phyloP scores from a whole-genome alignment of 495 filamentous ascomycete species.

The Tricharina praecox region DNA sequence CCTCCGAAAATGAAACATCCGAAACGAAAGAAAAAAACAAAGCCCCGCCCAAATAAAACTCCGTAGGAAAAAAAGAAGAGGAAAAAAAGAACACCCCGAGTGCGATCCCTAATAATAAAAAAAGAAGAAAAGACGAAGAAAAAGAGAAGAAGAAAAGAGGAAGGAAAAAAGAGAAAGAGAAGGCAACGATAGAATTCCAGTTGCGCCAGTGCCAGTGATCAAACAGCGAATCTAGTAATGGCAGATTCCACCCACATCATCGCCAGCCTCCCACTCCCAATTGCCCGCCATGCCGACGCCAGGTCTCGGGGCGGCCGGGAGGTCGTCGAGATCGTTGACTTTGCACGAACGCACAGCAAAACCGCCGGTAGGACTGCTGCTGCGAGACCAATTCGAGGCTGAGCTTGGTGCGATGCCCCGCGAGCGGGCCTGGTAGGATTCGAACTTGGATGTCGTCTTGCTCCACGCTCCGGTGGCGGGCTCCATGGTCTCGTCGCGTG shows the following conservation, averaged over 20 bases:
- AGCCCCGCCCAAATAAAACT: too few species aligned
- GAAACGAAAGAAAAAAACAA: too few species aligned
- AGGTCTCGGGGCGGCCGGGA: not conserved
- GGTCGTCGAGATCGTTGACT: constrained; percentile 25
- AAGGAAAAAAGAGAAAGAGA: too few species aligned
- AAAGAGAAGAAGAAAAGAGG: too few species aligned
- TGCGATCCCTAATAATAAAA: too few species aligned
- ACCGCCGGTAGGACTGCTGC: not conserved
- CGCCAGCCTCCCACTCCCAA: constrained; percentile 17
- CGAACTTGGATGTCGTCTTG: constrained; percentile 7
- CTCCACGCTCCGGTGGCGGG: constrained; percentile 49
- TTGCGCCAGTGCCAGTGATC: too few species aligned
- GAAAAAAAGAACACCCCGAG: too few species aligned
- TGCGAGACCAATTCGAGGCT: constrained; percentile 8
- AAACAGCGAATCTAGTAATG: constrained; percentile 12
- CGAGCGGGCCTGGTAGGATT: constrained; percentile 10
- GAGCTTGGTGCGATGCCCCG: constrained; percentile 6
- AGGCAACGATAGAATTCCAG: too few species aligned
- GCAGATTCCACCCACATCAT: constrained; percentile 23
- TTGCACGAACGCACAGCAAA: constrained; percentile 18
- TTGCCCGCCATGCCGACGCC: constrained; percentile 23
- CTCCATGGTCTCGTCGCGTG: constrained; percentile 87
- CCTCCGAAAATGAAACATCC: too few species aligned
- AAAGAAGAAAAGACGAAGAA: too few species aligned
- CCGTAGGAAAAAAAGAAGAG: too few species aligned